Evolutionary conservation across 2,329 filamentous ascomycete species (phyloP).

Genomic region (Diaporthe humulicola): DNA sequence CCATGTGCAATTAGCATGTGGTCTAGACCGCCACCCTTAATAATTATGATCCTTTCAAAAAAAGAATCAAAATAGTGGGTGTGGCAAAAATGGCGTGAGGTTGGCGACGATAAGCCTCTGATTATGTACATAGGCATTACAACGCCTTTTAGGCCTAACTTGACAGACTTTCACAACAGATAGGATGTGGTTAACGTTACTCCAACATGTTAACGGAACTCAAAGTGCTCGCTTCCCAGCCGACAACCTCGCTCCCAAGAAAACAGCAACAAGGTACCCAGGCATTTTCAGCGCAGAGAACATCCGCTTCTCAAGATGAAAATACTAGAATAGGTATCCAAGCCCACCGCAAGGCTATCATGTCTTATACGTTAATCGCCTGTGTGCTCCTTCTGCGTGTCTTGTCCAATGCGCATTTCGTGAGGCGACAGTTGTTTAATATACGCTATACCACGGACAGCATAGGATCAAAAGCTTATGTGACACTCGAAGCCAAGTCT

Average conservation of each 20-base stretch:
- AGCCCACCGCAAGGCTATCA: not conserved
- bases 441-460: not conserved
- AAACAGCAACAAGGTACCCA: not conserved
- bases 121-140: not conserved
- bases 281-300: too few relatives aligned
- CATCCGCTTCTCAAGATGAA: not conserved
- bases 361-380: too few relatives aligned
- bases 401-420: not conserved
- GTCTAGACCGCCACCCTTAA: not conserved
- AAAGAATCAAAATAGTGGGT: not conserved
- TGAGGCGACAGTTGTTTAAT: not conserved
- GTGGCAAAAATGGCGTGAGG: not conserved
- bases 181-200: not conserved
- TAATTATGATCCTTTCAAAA: not conserved
- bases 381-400: not conserved
- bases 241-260: not conserved
- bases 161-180: too few relatives aligned
- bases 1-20: not conserved
- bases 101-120: not conserved
- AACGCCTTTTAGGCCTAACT: not conserved
- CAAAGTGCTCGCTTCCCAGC: not conserved
- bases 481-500: not conserved
- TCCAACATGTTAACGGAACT: too few relatives aligned
- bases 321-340: not conserved
- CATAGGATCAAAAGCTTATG: not conserved